These are phyloP conservation scores for Cymbomonas tetramitiformis DNA, from an alignment of 139 green algal genomes.

Conservation along the genomic window DNA sequence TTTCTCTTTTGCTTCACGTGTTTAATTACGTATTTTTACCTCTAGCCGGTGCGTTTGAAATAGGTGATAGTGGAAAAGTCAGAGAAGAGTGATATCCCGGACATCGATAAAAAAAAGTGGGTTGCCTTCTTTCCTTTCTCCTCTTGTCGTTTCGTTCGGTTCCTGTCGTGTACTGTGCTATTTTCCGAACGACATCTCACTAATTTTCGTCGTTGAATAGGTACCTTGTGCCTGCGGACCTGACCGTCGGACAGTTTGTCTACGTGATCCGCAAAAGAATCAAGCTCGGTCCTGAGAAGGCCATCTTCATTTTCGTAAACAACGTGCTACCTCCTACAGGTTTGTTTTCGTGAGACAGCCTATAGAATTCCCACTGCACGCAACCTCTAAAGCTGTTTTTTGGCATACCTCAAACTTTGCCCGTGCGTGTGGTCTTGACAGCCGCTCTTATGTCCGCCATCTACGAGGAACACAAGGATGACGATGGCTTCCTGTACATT, in stretches of 20 bases:
- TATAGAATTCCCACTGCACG: not conserved
- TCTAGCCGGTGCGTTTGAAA: conserved; percentile 12
- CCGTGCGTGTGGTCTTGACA: conserved; percentile 32
- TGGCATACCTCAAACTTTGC: not conserved
- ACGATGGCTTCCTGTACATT: conserved; percentile 98
- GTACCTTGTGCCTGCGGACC: conserved; percentile 90
- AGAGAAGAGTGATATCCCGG: conserved; percentile 84
- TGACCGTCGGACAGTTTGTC: conserved; percentile 96
- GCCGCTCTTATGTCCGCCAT: conserved; percentile 89
- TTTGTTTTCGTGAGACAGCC: conserved; percentile 40
- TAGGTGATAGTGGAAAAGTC: conserved; percentile 98
- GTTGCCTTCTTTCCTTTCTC: conserved; percentile 20
- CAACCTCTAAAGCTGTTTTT: not conserved
- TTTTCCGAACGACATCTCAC: not conserved
- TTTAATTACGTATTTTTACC: not conserved
- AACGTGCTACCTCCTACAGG: conserved; percentile 89
- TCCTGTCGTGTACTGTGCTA: conserved; percentile 1
- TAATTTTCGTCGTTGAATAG: conserved; percentile 27
- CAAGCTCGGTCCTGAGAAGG: conserved; percentile 85
- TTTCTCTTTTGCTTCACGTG: not conserved
- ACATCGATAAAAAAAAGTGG: conserved; percentile 99
- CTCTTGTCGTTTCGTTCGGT: not conserved
- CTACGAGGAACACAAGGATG: conserved; percentile 95
- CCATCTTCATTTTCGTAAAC: conserved; percentile 98
- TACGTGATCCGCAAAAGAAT: conserved; percentile 98